These are phyloP conservation scores for Curvularia sp. DNA, from an alignment of 2,329 filamentous ascomycete species.

Conservation along the genomic window DNA sequence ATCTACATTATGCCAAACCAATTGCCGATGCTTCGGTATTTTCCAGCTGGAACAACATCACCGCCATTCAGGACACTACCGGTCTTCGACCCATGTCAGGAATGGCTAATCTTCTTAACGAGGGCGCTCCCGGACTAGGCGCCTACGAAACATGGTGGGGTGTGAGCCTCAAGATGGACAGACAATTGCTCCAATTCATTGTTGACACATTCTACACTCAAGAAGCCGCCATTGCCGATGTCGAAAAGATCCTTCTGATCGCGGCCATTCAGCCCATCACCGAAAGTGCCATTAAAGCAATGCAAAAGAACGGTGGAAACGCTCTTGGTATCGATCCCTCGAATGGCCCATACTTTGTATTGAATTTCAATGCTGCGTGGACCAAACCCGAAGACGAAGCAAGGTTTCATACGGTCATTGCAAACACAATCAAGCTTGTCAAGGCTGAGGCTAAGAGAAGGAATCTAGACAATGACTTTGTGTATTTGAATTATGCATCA, in stretches of 20 bases:
- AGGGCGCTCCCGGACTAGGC: conserved; percentile 17
- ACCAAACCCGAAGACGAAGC: conserved; percentile 17
- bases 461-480: conserved; percentile 19
- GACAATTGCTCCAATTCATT: conserved; percentile 19
- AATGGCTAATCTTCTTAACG: conserved; percentile 24
- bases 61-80: conserved; percentile 31
- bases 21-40: conserved; percentile 36
- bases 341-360: conserved; percentile 25
- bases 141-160: conserved; percentile 31
- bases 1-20: conserved; percentile 36
- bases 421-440: conserved; percentile 9
- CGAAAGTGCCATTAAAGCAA: conserved; percentile 14
- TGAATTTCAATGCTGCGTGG: conserved; percentile 25
- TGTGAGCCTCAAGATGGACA: conserved; percentile 30
- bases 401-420: conserved; percentile 18
- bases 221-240: conserved; percentile 23
- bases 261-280: conserved; percentile 29
- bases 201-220: conserved; percentile 23
- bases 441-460: conserved; percentile 17
- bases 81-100: conserved; percentile 29
- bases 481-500: conserved; percentile 28
- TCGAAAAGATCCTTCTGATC: conserved; percentile 26
- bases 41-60: conserved; percentile 31
- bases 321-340: conserved; percentile 30
- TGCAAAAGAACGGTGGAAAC: conserved; percentile 36